Conservation (phyloP, 2,329 filamentous ascomycete genomes). For the Lanzia echinophila region DNA sequence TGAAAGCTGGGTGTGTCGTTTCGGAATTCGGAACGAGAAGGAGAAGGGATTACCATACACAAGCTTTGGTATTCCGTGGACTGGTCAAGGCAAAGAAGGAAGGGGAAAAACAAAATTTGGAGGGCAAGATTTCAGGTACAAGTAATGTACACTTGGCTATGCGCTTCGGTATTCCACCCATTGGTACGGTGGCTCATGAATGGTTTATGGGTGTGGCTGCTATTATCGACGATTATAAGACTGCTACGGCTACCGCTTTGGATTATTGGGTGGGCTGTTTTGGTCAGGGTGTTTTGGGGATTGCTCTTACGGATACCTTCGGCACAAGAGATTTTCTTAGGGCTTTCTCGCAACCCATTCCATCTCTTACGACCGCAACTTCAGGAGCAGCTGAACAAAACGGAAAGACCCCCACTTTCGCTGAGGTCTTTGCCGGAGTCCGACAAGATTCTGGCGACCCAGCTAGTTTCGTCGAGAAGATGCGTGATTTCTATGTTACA, state of each 20-base stretch:
- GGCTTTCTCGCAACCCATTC: slow-evolving; percentile 68
- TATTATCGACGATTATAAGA: slow-evolving; percentile 76
- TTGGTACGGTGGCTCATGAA: slow-evolving; percentile 91
- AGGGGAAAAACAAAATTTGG: slow-evolving; percentile 54
- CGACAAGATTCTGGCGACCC: slow-evolving; percentile 70
- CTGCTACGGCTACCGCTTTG: slow-evolving; percentile 77
- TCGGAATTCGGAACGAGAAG: slow-evolving; percentile 92
- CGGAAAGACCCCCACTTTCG: slow-evolving; percentile 45
- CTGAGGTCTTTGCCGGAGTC: slow-evolving; percentile 59
- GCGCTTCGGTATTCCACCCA: slow-evolving; percentile 76
- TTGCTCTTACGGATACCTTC: slow-evolving; percentile 94
- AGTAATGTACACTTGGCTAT: slow-evolving; percentile 97
- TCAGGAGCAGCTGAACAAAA: slow-evolving; percentile 29
- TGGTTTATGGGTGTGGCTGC: slow-evolving; percentile 99
- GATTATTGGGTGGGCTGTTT: slow-evolving; percentile 89
- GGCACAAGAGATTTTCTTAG: slow-evolving; percentile 84
- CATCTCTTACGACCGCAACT: slow-evolving; percentile 32
- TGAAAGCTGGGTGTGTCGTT: slow-evolving; percentile 78
- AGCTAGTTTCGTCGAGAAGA: slow-evolving; percentile 56
- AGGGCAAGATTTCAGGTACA: slow-evolving; percentile 75
- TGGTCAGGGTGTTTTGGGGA: slow-evolving; percentile 73
- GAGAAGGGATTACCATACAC: slow-evolving; percentile 88
- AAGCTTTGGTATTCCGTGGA: slow-evolving; percentile 84
- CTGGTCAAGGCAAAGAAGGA: slow-evolving; percentile 73
- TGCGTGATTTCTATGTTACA: slow-evolving; percentile 38